Base-by-base conservation (phyloP, 805 yeast genomes). In the Ogataea zsoltii region DNA sequence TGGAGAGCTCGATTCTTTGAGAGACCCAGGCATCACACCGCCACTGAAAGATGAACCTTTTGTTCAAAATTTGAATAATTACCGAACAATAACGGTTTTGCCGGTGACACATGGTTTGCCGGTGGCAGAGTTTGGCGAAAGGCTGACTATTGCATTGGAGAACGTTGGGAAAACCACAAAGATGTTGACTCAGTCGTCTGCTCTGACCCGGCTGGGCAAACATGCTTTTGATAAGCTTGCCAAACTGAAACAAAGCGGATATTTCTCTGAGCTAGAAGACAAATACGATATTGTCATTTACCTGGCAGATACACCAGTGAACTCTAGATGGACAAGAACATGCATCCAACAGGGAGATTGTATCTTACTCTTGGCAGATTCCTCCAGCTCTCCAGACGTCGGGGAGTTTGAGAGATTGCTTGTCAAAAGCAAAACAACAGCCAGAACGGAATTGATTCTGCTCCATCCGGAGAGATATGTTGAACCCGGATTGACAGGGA, bases 281-380 rank as follows among this genome's bases (percentile, higher is more conserved):
- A 77, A 80, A 50, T 88, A 83, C 62, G 88, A 92, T 54, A 85
- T 89, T n/a, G 85, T 94, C 3, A 80, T 92, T 2, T 94, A 92
- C 59, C 82, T 92, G 11, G 91, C 94, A 19, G 98, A 94, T 57
- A 82, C 97, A 0, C 75, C 86, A 0, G 80, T 85, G 2, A 82
- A 81, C 53, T 86, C 97, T 0, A 76, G 82, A 15, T 92, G 99
- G 99, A 88, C 97, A 0, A 76, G 80, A 7, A 88, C 97, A 0
- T 94, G 98, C 63, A 85, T 92, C 33, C 82, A 91, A 7, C 97
- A 92, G 64, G 98, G 96, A 14, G 98, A 92, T 65, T 91, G 97
- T 69, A 81, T 92, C n/a, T 69, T 94, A 26, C 69, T 94, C 14
- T 65, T 94, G 13, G 97, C 97, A 0, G 91, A 92, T 68, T 95